Conservation (phyloP, 2,329 filamentous ascomycete genomes). For the Gnomoniopsis smithogilvyi region DNA sequence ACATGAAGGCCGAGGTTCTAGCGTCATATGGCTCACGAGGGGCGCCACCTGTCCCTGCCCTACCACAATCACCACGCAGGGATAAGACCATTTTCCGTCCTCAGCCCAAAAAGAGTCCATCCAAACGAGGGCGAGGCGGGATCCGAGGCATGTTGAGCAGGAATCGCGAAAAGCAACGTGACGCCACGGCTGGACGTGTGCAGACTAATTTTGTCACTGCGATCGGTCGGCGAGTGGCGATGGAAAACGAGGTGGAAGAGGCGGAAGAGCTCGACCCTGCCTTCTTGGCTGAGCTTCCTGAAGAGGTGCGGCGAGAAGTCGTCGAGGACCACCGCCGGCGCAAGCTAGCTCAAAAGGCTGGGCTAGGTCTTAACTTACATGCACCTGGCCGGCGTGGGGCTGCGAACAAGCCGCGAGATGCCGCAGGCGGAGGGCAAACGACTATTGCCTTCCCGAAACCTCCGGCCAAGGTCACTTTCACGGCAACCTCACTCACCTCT, state of each 20-base stretch:
- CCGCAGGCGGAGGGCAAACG: slow-evolving; percentile 31
- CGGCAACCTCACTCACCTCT: slow-evolving; percentile 38
- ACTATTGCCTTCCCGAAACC: slow-evolving; percentile 44
- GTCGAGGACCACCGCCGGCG: slow-evolving; percentile 68
- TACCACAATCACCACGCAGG: slow-evolving; percentile 54
- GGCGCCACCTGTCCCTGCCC: slow-evolving; percentile 29
- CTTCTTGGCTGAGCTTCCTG: slow-evolving; percentile 79
- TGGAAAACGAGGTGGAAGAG: slow-evolving; percentile 28
- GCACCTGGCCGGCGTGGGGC: slow-evolving; percentile 26
- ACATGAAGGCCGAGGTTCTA: slow-evolving; percentile 81
- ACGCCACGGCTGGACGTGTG: slow-evolving; percentile 57
- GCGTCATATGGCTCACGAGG: slow-evolving; percentile 58
- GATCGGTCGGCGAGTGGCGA: slow-evolving; percentile 31
- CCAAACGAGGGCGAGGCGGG: slow-evolving; percentile 52
- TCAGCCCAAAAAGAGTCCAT: slow-evolving; percentile 58
- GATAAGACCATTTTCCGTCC: slow-evolving; percentile 46
- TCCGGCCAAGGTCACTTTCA: slow-evolving; percentile 46
- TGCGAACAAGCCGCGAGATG: neutral
- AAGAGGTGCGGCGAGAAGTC: slow-evolving; percentile 75
- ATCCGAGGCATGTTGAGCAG: slow-evolving; percentile 38
- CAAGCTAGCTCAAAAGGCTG: slow-evolving; percentile 55
- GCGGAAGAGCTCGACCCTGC: slow-evolving; percentile 59
- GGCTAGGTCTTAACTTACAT: slow-evolving; percentile 39
- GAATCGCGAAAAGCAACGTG: slow-evolving; percentile 48
- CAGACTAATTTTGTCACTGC: slow-evolving; percentile 68